phyloP scores from a whole-genome alignment of 768 basidiomycete species.

The Russula vinacea region DNA sequence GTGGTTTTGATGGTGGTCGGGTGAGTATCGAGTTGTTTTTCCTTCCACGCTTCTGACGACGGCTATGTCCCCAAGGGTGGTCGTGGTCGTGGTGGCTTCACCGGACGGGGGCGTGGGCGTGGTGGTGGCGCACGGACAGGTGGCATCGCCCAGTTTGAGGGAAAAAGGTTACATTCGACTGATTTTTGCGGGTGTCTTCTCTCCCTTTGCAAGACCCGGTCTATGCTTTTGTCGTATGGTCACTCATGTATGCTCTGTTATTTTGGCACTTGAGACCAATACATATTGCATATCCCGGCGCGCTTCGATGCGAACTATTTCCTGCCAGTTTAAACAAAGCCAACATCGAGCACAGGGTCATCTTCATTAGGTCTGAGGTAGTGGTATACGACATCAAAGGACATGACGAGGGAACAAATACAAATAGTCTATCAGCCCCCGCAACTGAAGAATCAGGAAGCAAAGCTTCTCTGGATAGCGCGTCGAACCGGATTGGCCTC shows the following conservation, averaged over 20 bases:
- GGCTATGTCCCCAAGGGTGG: conserved; percentile 22
- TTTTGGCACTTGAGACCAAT: conserved; percentile 1
- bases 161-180: conserved; percentile 63
- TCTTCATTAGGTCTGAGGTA: conserved; percentile 17
- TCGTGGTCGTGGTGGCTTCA: conserved; percentile 40
- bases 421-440: background rate
- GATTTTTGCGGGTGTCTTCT: background rate
- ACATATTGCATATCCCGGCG: background rate
- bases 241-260: background rate
- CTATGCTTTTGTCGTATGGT: conserved; percentile 8
- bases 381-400: conserved; percentile 15
- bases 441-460: conserved; percentile 27
- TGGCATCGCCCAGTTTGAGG: conserved; percentile 60
- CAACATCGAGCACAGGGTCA: background rate
- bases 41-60: conserved; percentile 3
- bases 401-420: conserved; percentile 3
- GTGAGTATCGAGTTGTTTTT: conserved; percentile 34
- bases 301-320: background rate
- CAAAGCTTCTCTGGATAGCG: conserved; percentile 53
- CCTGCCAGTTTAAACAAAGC: background rate
- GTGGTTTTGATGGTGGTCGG: conserved; percentile 46
- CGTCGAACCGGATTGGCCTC: conserved; percentile 70
- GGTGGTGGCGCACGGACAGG: conserved; percentile 55
- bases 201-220: background rate
- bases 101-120: conserved; percentile 39